These are phyloP conservation scores for Hamamelis virginiana DNA, from an alignment of 164 flowering plant species.

Conservation along the genomic window DNA sequence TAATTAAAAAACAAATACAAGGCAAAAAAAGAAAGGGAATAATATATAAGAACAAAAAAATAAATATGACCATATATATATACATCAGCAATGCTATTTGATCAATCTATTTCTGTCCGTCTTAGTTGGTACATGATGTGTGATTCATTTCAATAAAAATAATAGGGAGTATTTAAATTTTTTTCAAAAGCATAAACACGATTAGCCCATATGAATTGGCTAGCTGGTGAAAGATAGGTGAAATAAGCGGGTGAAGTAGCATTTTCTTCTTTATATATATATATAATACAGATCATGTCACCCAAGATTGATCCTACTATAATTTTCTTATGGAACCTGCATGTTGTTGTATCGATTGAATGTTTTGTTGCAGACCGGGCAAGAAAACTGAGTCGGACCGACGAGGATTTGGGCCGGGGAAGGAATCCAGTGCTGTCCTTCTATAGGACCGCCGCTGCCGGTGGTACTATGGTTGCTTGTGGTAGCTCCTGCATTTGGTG, in stretches of 20 bases:
- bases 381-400: slow-evolving; percentile 62
- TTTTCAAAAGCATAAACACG: too few relatives aligned
- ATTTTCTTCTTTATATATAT: too few relatives aligned
- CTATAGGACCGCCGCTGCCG: background rate
- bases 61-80: too few relatives aligned
- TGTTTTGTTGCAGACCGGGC: slow-evolving; percentile 58
- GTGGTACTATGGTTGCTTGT: slow-evolving; percentile 10
- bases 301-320: background rate
- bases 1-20: slow-evolving; percentile 7
- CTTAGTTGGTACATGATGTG: too few relatives aligned
- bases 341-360: slow-evolving; percentile 69
- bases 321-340: slow-evolving; percentile 37
- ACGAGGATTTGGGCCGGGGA: slow-evolving; percentile 61
- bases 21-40: background rate
- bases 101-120: too few relatives aligned
- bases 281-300: background rate
- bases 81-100: too few relatives aligned
- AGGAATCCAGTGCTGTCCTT: slow-evolving; percentile 61
- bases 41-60: background rate
- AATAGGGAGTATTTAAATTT: too few relatives aligned
- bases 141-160: too few relatives aligned
- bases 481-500: slow-evolving; percentile 22
- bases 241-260: too few relatives aligned
- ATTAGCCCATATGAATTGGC: too few relatives aligned
- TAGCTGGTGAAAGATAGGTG: too few relatives aligned